Conservation (phyloP, 768 basidiomycete species). For the Pholiota microspora region DNA sequence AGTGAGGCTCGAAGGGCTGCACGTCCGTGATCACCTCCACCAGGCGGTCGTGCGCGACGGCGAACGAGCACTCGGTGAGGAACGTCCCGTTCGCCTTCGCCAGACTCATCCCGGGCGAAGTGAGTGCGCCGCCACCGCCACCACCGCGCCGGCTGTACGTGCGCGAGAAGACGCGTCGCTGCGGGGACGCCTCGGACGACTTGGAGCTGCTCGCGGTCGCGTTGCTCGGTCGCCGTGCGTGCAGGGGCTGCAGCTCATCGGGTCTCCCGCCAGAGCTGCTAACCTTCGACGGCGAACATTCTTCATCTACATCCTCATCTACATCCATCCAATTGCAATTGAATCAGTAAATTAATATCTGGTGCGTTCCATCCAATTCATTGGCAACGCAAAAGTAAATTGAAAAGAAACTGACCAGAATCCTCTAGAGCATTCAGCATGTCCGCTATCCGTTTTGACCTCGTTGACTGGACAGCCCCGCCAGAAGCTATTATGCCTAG, state of each 20-base stretch:
- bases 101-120: slow-evolving; percentile 24
- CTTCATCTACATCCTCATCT: slow-evolving; percentile 36
- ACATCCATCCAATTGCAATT: not conserved
- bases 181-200: slow-evolving; percentile 23
- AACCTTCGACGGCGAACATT: slow-evolving; percentile 56
- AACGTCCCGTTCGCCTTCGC: slow-evolving; percentile 48
- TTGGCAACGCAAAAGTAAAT: not conserved
- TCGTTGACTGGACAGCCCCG: slow-evolving; percentile 48
- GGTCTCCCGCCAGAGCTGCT: slow-evolving; percentile 43
- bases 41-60: slow-evolving; percentile 86
- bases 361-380: too few species aligned
- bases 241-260: slow-evolving; percentile 48
- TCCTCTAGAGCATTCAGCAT: slow-evolving; percentile 76
- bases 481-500: slow-evolving; percentile 23
- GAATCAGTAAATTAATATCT: too few species aligned
- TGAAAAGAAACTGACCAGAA: slow-evolving; percentile 46
- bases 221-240: slow-evolving; percentile 37
- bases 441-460: slow-evolving; percentile 79
- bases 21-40: slow-evolving; percentile 93
- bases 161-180: slow-evolving; percentile 43
- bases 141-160: slow-evolving; percentile 37
- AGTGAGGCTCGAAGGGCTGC: slow-evolving; percentile 91
- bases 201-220: slow-evolving; percentile 19
- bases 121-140: too few species aligned
- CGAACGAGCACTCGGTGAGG: slow-evolving; percentile 96